A percentile compares a stretch with the other conserved stretches of the same genome.
phyloP scores from a whole-genome alignment of 805 yeast genomes.

The Teunomyces funiuensis region DNA sequence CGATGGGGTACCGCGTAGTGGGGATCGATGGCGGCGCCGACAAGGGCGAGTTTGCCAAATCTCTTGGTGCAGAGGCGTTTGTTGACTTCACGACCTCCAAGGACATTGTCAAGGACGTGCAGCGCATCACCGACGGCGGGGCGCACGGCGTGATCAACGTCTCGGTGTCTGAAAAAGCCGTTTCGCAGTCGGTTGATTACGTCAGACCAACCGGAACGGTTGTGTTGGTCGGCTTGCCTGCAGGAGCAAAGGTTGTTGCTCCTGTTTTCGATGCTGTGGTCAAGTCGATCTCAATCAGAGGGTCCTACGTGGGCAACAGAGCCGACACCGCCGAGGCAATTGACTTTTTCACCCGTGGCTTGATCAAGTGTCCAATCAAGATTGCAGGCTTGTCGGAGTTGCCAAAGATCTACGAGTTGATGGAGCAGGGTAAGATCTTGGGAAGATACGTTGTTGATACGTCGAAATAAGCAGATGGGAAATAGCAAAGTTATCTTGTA shows the following conservation, averaged over 20 bases:
- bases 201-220: constrained; percentile 35
- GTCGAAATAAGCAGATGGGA: constrained; percentile 53
- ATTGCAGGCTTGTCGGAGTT: constrained; percentile 74
- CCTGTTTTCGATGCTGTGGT: constrained; percentile 74
- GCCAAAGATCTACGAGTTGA: constrained; percentile 65
- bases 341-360: constrained; percentile 70
- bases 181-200: constrained; percentile 48
- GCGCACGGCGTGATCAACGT: constrained; percentile 51
- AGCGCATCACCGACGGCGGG: constrained; percentile 55
- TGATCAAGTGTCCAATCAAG: constrained; percentile 70
- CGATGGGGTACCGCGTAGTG: constrained; percentile 72
- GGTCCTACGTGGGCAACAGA: constrained; percentile 88
- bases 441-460: constrained; percentile 91
- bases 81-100: constrained; percentile 54
- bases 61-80: constrained; percentile 66
- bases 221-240: constrained; percentile 69
- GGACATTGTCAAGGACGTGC: constrained; percentile 48
- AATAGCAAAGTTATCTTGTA: too few species aligned
- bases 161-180: constrained; percentile 54
- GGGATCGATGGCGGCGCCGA: constrained; percentile 72
- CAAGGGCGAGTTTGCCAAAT: constrained; percentile 52
- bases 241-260: constrained; percentile 69
- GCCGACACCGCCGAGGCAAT: constrained; percentile 82
- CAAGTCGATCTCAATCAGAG: constrained; percentile 68
- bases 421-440: constrained; percentile 81